These are phyloP conservation scores for Hypoxylon lenormandii DNA, from an alignment of 495 filamentous ascomycete genomes.

Conservation along the genomic window DNA sequence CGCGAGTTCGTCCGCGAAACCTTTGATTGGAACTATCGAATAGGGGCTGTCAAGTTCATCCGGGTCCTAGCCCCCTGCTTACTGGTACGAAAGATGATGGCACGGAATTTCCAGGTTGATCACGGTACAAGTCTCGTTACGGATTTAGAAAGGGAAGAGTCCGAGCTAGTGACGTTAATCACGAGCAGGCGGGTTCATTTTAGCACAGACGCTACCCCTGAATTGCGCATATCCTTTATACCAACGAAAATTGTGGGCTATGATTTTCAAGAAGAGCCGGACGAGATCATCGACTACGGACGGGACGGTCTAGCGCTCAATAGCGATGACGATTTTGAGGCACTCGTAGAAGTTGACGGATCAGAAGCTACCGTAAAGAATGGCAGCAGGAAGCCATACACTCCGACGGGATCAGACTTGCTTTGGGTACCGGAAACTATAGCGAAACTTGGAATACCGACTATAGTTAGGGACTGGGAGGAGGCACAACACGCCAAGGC, in stretches of 20 bases:
- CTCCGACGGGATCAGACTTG: conserved; percentile 75
- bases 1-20: conserved; percentile 78
- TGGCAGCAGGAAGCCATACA: conserved; percentile 66
- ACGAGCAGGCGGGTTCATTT: conserved; percentile 74
- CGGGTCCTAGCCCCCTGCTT: conserved; percentile 82
- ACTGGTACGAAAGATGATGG: conserved; percentile 72
- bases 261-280: conserved; percentile 75
- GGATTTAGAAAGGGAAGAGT: conserved; percentile 60
- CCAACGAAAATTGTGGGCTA: conserved; percentile 81
- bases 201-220: conserved; percentile 77
- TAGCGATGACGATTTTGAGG: conserved; percentile 68
- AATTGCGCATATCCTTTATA: conserved; percentile 80
- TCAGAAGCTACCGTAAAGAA: conserved; percentile 38
- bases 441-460: conserved; percentile 75
- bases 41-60: conserved; percentile 86
- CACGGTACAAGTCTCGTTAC: conserved; percentile 51
- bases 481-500: conserved; percentile 66
- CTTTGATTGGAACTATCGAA: conserved; percentile 84
- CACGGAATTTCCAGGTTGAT: conserved; percentile 47
- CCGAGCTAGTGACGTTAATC: conserved; percentile 68
- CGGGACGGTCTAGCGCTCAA: conserved; percentile 65
- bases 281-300: conserved; percentile 65
- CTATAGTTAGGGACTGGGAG: conserved; percentile 82
- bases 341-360: conserved; percentile 61
- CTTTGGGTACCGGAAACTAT: conserved; percentile 81